Evolutionary conservation across 371 early-diverging fungal species (phyloP).

Genomic region (Haplosporangium sp.): DNA sequence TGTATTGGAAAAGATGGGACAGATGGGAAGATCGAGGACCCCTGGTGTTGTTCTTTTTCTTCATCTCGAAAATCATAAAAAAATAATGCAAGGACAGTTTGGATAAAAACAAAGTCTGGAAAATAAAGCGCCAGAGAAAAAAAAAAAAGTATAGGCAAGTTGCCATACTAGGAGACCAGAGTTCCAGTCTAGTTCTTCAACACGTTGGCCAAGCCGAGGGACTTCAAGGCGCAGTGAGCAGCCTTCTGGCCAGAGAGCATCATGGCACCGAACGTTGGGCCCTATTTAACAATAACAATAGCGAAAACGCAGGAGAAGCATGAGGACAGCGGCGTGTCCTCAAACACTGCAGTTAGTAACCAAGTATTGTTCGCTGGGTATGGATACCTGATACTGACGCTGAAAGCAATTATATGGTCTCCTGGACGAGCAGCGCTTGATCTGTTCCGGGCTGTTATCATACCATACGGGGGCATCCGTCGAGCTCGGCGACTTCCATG

Average conservation of each 20-base stretch:
- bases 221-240: constrained; percentile 66
- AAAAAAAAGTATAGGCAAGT: not conserved
- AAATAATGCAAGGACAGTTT: constrained; percentile 3
- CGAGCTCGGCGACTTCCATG: constrained; percentile 77
- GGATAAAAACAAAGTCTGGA: not conserved
- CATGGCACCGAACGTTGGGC: constrained; percentile 82
- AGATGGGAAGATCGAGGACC: constrained; percentile 53
- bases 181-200: constrained; percentile 23
- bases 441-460: constrained; percentile 15
- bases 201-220: constrained; percentile 47
- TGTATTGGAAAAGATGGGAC: constrained; percentile 7
- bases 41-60: constrained; percentile 48
- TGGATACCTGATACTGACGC: not conserved
- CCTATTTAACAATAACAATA: constrained; percentile 35
- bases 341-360: constrained; percentile 8
- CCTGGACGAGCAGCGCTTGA: not conserved
- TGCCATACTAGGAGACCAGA: not conserved
- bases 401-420: not conserved
- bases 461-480: constrained; percentile 70
- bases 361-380: not conserved
- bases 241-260: constrained; percentile 79
- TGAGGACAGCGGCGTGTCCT: constrained; percentile 25
- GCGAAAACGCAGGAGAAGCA: not conserved
- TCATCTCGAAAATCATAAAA: constrained; percentile 8
- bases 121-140: not conserved